Percentiles rank a stretch among this genome's conserved stretches.
Conservation (phyloP, 495 filamentous ascomycete species). For the Glonium stellatum region DNA sequence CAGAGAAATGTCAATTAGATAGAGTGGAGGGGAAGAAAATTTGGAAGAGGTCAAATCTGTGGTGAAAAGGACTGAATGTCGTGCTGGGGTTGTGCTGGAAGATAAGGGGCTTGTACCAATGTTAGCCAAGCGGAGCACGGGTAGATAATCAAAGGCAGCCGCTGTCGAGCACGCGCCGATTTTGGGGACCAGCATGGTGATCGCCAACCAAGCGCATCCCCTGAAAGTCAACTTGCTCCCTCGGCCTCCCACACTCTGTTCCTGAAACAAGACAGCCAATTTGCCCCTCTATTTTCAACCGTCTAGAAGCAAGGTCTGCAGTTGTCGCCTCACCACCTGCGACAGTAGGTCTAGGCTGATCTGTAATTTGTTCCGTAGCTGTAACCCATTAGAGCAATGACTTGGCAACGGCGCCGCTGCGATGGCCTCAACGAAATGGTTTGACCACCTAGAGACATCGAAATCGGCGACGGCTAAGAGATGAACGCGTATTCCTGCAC, state of each 20-base stretch:
- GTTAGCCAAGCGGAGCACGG: background rate
- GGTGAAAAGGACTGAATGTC: background rate
- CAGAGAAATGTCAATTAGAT: slow-evolving; percentile 9
- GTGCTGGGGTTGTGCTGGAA: background rate
- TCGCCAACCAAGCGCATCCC: background rate
- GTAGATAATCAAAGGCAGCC: background rate
- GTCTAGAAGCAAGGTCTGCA: background rate
- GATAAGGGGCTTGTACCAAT: background rate
- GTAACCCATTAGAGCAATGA: too few relatives aligned
- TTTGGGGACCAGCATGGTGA: background rate
- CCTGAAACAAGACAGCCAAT: background rate
- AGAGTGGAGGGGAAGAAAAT: background rate
- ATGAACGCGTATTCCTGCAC: too few relatives aligned
- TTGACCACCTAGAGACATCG: too few relatives aligned
- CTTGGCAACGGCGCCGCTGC: too few relatives aligned
- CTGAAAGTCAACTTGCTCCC: background rate
- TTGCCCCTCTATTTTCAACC: background rate
- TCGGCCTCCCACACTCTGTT: background rate
- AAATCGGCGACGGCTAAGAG: too few relatives aligned
- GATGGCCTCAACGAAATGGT: too few relatives aligned
- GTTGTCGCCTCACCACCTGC: background rate
- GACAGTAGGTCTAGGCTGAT: background rate
- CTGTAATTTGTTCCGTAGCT: background rate
- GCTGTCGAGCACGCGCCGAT: background rate
- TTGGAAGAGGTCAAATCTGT: background rate